Evolutionary conservation across 2,329 filamentous ascomycete genomes (phyloP).

Genomic region (Cladobotryum mycophilum): DNA sequence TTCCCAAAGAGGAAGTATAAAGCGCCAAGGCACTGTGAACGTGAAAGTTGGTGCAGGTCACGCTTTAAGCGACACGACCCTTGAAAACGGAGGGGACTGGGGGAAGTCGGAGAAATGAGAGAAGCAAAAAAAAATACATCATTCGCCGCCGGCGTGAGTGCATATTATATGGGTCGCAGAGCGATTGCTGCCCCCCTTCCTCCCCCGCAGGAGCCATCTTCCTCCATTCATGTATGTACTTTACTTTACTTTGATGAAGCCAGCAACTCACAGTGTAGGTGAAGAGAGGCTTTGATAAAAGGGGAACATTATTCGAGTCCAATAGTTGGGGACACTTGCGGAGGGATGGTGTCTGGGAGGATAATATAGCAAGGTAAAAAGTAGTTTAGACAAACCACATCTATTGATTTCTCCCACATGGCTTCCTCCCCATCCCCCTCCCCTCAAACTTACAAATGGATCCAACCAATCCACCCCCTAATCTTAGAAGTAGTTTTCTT

Average conservation of each 20-base stretch:
- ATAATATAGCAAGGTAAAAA: too few relatives aligned
- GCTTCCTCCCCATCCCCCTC: background rate
- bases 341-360: too few relatives aligned
- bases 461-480: background rate
- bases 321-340: too few relatives aligned
- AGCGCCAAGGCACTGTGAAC: too few relatives aligned
- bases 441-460: background rate
- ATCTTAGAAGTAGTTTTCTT: conserved; percentile 8
- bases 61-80: background rate
- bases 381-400: too few relatives aligned
- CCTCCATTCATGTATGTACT: too few relatives aligned
- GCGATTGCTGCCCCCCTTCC: background rate
- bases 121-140: background rate
- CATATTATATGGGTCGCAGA: conserved; percentile 11
- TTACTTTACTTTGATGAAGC: background rate
- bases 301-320: too few relatives aligned
- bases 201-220: too few relatives aligned
- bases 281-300: too few relatives aligned
- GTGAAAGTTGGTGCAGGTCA: background rate
- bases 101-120: background rate
- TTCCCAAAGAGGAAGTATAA: background rate
- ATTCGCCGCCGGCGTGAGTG: conserved; percentile 2
- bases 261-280: too few relatives aligned
- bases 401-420: too few relatives aligned
- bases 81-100: background rate